Conservation (phyloP, 768 basidiomycete species). For the Fistulinella prunicolor region DNA sequence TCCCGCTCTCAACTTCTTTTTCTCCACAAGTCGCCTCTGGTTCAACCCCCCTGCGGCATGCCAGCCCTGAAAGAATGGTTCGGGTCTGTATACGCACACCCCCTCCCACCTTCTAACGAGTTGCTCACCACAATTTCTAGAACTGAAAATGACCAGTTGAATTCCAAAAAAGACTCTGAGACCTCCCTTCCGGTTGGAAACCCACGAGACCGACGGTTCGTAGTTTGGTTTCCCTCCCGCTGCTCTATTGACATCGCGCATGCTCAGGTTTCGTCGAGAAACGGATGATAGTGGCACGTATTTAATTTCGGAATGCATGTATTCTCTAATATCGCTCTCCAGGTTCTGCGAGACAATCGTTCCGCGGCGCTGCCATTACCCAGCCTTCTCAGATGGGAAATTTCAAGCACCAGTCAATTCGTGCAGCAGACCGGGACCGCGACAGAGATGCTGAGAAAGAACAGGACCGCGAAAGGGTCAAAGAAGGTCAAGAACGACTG, state of each 20-base stretch:
- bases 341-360: constrained; percentile 58
- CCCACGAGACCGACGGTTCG: constrained; percentile 68
- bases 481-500: constrained; percentile 75
- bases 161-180: constrained; percentile 63
- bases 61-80: constrained; percentile 85
- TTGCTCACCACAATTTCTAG: constrained; percentile 32
- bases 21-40: constrained; percentile 73
- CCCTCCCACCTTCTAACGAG: constrained; percentile 9
- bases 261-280: constrained; percentile 68
- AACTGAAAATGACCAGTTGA: constrained; percentile 43
- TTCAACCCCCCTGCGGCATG: constrained; percentile 70
- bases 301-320: constrained; percentile 3
- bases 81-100: constrained; percentile 52
- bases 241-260: constrained; percentile 8
- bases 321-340: constrained; percentile 32
- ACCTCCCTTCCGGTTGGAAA: constrained; percentile 45
- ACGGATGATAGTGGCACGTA: constrained; percentile 66
- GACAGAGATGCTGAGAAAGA: constrained; percentile 47
- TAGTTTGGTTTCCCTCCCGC: background rate
- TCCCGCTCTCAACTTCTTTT: constrained; percentile 64
- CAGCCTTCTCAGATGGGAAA: constrained; percentile 93
- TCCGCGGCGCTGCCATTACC: constrained; percentile 58
- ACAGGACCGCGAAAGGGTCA: constrained; percentile 59
- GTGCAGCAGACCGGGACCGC: constrained; percentile 58
- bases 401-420: constrained; percentile 84